Evolutionary conservation across 306 rosid species (phyloP), one percentile per base, ranked within the genome.

Genomic region (Vachellia collinsii): DNA sequence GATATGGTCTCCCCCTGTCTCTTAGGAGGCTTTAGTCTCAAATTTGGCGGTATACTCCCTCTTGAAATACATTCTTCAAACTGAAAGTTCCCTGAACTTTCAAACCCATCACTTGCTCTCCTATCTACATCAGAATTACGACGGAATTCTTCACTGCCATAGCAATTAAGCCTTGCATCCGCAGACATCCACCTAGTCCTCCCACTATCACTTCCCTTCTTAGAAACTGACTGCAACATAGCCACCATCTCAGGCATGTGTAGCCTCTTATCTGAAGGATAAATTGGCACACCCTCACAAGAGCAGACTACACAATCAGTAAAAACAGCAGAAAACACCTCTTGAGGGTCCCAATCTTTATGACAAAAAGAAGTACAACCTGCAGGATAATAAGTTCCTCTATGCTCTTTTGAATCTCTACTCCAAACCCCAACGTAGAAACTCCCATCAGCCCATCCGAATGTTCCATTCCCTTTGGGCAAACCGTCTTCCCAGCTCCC

Each of bases 381-480:
- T 58, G 90, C 79, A 13, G 94, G 92, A 48, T 92, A 87, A 80
- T 88, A 94, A 64, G 92, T 91, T 71, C 98, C 97, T 72, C 59
- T 89, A 63, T 83, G 94, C 16, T 94, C 97, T 23, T 65, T 81
- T 12, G 84, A 61, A 51, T 90, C 94, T 77, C 75, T 85, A 77
- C 93, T 87, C 99, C 99, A 94, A 71, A 88, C 76, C 3, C 97
- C 99, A n/a, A 78, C 91, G 85, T 88, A 93, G 76, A 88, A 92
- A 82, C 96, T 90, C 79, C 93, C 98, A 85, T 93, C 93, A 19
- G 77, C 75, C 95, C 97, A 95, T 76, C 87, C 84, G 34, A 88
- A 93, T 3, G 96, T 95, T 4, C 99, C 99, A 76, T 95, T 88
- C 39, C 99, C 99, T 80, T 79, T 90, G 8, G 99, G 98, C 14